Conservation (phyloP, 208 protist species). For the Novymonas esmeraldas region DNA sequence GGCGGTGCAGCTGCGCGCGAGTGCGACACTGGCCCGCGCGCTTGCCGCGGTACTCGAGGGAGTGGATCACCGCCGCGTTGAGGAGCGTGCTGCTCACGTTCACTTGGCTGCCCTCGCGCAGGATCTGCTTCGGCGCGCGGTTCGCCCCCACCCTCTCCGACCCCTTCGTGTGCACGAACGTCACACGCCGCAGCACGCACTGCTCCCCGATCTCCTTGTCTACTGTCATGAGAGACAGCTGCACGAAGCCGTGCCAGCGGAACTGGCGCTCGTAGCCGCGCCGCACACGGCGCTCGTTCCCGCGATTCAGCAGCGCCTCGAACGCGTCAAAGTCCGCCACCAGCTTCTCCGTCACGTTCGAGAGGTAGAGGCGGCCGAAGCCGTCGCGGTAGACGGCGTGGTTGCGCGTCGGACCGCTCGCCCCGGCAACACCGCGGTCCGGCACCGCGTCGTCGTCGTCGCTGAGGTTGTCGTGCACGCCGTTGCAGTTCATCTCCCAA, state of each 20-base stretch:
- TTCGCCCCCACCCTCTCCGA: conserved; percentile 80
- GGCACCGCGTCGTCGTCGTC: conserved; percentile 32
- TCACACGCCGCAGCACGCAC: conserved; percentile 73
- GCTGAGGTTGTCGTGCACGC: conserved; percentile 68
- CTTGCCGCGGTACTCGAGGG: conserved; percentile 77
- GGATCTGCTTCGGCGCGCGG: conserved; percentile 42
- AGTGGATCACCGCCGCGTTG: conserved; percentile 83
- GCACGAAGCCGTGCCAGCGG: conserved; percentile 90
- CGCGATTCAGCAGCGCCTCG: conserved; percentile 60
- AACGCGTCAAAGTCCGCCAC: conserved; percentile 72
- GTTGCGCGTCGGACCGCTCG: conserved; percentile 5
- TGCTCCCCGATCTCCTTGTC: conserved; percentile 60
- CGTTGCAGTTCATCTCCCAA: conserved; percentile 89
- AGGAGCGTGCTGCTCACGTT: conserved; percentile 88
- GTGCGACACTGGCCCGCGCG: conserved; percentile 33
- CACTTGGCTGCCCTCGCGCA: conserved; percentile 67
- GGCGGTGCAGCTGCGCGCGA: conserved; percentile 57
- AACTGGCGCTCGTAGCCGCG: conserved; percentile 52
- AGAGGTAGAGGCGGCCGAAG: conserved; percentile 74
- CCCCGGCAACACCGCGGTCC: conserved; percentile 8
- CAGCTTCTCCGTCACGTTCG: conserved; percentile 60
- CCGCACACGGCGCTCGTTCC: conserved; percentile 56
- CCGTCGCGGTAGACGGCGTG: conserved; percentile 70
- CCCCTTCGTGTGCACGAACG: conserved; percentile 91
- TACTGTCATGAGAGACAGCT: conserved; percentile 76